Evolutionary conservation across 495 filamentous ascomycete species (phyloP).

Genomic region (Tuber brumale): DNA sequence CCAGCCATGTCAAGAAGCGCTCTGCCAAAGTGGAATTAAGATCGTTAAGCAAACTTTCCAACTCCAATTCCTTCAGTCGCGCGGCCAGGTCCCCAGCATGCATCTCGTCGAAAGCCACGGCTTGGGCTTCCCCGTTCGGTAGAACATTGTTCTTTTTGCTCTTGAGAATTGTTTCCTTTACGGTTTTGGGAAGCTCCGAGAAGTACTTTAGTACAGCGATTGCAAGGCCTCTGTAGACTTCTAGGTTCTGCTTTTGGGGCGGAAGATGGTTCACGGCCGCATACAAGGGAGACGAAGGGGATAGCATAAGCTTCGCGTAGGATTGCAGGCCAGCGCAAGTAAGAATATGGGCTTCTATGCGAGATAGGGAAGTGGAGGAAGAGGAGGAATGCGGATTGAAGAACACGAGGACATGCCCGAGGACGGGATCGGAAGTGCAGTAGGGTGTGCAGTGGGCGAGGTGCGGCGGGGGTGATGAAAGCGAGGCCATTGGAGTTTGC

Average conservation of each 20-base stretch:
- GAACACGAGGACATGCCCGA: constrained; percentile 39
- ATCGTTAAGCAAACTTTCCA: constrained; percentile 65
- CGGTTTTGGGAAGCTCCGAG: constrained; percentile 66
- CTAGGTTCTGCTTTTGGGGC: constrained; percentile 76
- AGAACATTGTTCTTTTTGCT: constrained; percentile 31
- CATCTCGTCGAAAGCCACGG: constrained; percentile 67
- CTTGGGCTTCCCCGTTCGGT: constrained; percentile 31
- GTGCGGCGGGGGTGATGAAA: constrained; percentile 38
- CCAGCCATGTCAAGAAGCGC: constrained; percentile 71
- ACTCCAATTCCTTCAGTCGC: constrained; percentile 70
- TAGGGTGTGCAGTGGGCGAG: constrained; percentile 38
- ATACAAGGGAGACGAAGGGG: constrained; percentile 91
- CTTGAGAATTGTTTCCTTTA: constrained; percentile 53
- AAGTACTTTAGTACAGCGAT: constrained; percentile 93
- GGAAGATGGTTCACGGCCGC: constrained; percentile 86
- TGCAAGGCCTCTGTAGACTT: constrained; percentile 78
- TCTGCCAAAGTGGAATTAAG: constrained; percentile 66
- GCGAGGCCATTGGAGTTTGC: constrained; percentile 35
- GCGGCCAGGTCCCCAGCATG: constrained; percentile 87
- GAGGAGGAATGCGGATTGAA: constrained; percentile 30
- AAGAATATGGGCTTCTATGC: constrained; percentile 88
- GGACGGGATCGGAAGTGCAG: constrained; percentile 37
- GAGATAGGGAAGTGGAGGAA: constrained; percentile 47
- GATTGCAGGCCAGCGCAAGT: constrained; percentile 78
- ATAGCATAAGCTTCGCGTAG: constrained; percentile 83